Evolutionary conservation across 2,329 filamentous ascomycete species (phyloP), one percentile per base, ranked within the genome.

Genomic region (Cercospora sp.): DNA sequence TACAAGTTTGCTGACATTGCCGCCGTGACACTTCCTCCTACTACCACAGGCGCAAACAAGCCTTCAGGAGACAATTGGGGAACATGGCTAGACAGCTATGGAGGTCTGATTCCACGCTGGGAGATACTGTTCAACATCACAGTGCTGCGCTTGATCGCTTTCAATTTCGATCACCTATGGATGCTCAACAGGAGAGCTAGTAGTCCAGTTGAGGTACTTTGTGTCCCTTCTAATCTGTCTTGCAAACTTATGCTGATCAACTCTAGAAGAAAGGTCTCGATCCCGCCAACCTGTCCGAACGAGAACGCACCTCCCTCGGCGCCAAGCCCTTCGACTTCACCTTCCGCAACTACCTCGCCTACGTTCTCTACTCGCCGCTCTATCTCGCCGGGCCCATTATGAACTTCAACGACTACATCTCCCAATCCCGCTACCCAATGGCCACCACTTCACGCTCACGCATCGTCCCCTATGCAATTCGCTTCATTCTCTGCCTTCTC

Each of bases 61-160:
- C 26, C 66, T 10, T 48, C 57, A 5, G 67, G 59, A n/a, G 64
- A 65, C 12, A 82, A 84, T 20, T 90, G 90, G 83, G 93, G 89
- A 7, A 82, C 83, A 53, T 91, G 87, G 83, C 82, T 98, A 16
- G 95, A 99, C 80, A 84, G 85, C 63, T 90, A 90, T 72, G 89
- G 92, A 7, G 95, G 95, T 0, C 82, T 99, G n/a, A 89, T 96
- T 77, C 85, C 90, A 0, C 87, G 94, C 67, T 99, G 95, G 95
- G 93, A 98, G 78, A 89, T 99, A n/a, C 85, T 97, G 5, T 99
- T 99, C 85, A 99, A 99, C 76, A 88, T 99, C 69, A 97, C 94
- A 3, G 90, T 98, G 28, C 83, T 99, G 65, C 90, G 95, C 5
- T 84, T 98, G 59, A 93, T 99, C 75, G 97, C 94, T 78, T 99